Conservation (phyloP, 2,329 filamentous ascomycete genomes). For the Apiospora kogelbergensis region DNA sequence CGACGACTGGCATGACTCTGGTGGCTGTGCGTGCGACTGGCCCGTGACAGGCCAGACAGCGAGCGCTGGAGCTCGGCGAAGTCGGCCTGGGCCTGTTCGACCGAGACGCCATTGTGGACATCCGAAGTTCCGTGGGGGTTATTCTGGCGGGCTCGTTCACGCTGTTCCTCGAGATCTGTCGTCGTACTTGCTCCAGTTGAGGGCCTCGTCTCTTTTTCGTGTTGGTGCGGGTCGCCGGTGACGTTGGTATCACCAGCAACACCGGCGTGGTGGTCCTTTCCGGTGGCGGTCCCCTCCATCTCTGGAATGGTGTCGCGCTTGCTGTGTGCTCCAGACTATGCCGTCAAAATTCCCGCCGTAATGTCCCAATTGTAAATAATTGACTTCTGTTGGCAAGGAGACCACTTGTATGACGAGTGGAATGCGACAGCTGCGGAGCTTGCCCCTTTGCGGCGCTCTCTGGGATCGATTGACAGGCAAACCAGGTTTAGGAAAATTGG, state of each 20-base stretch:
- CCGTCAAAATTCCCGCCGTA: background rate
- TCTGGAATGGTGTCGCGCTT: background rate
- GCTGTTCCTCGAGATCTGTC: conserved; percentile 36
- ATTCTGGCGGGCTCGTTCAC: conserved; percentile 40
- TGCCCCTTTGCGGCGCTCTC: background rate
- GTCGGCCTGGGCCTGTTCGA: conserved; percentile 67
- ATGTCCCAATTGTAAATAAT: background rate
- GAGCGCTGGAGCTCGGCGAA: conserved; percentile 67
- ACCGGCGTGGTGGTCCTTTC: background rate
- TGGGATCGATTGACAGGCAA: background rate
- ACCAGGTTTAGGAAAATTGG: background rate
- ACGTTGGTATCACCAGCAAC: background rate
- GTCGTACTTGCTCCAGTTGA: background rate
- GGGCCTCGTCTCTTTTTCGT: background rate
- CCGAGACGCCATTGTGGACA: conserved; percentile 54
- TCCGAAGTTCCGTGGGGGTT: conserved; percentile 49
- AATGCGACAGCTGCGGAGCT: background rate
- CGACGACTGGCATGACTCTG: conserved; percentile 20
- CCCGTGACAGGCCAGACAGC: conserved; percentile 56
- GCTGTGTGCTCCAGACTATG: background rate
- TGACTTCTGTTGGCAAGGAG: background rate
- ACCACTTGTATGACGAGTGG: background rate
- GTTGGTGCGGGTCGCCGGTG: background rate
- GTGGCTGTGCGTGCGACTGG: conserved; percentile 42
- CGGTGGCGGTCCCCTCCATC: conserved; percentile 1